These are phyloP conservation scores for Geranium incanum DNA, from an alignment of 441 rosid genomes.

Conservation along the genomic window DNA sequence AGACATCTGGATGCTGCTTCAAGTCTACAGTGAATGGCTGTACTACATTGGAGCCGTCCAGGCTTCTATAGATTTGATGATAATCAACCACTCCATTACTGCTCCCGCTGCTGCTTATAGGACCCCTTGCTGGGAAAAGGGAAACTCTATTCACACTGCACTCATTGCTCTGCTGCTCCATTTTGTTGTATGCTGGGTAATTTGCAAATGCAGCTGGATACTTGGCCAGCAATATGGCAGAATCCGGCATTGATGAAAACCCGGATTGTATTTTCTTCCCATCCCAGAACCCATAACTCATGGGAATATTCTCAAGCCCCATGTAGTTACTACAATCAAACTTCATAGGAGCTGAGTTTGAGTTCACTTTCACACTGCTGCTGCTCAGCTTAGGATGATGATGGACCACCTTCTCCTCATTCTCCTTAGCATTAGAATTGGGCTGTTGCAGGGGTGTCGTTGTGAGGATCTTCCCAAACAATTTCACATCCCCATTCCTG, in stretches of 20 bases:
- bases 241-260: slow-evolving; percentile 62
- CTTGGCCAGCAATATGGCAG: slow-evolving; percentile 55
- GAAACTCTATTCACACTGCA: slow-evolving; percentile 31
- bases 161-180: slow-evolving; percentile 40
- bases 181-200: slow-evolving; percentile 31
- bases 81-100: slow-evolving; percentile 43
- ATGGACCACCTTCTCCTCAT: slow-evolving; percentile 32
- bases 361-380: slow-evolving; percentile 33
- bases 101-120: slow-evolving; percentile 15
- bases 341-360: slow-evolving; percentile 28
- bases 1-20: slow-evolving; percentile 42
- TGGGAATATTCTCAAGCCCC: slow-evolving; percentile 59
- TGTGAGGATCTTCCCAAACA: slow-evolving; percentile 77
- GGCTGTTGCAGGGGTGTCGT: slow-evolving; percentile 25
- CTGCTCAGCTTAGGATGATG: slow-evolving; percentile 25
- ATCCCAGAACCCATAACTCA: slow-evolving; percentile 79
- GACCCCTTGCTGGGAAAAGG: slow-evolving; percentile 32
- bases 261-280: slow-evolving; percentile 74
- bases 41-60: slow-evolving; percentile 32
- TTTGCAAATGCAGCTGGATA: slow-evolving; percentile 68
- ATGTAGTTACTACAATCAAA: slow-evolving; percentile 37
- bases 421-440: slow-evolving; percentile 29
- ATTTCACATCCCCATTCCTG: slow-evolving; percentile 67
- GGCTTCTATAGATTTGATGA: slow-evolving; percentile 37
- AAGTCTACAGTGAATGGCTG: slow-evolving; percentile 35